Conservation (phyloP, 768 basidiomycete species). For the Lactarius hengduanensis region DNA sequence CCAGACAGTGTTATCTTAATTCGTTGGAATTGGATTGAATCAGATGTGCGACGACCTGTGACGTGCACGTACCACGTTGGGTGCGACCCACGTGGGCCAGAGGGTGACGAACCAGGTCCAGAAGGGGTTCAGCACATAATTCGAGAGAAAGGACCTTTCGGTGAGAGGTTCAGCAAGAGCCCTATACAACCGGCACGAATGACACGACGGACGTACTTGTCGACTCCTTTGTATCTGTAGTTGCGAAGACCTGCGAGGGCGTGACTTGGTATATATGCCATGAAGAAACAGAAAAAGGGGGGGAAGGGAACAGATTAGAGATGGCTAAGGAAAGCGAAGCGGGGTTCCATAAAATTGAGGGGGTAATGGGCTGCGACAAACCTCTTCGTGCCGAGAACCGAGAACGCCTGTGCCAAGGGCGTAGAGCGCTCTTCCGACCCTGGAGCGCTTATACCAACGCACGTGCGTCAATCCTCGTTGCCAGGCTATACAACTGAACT, state of each 20-base stretch:
- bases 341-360: not conserved
- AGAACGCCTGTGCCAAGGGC: not conserved
- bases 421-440: not conserved
- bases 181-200: not conserved
- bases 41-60: not conserved
- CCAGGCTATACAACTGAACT: not conserved
- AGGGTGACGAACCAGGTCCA: constrained; percentile 92
- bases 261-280: constrained; percentile 63
- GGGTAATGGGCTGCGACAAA: not conserved
- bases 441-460: not conserved
- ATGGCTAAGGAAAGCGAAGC: not conserved
- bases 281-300: constrained; percentile 29
- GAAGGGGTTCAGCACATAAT: constrained; percentile 76
- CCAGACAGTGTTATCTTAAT: constrained; percentile 90
- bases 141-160: constrained; percentile 68
- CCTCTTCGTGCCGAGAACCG: not conserved
- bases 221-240: constrained; percentile 78
- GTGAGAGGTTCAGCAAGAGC: not conserved
- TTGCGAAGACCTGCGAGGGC: constrained; percentile 74
- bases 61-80: constrained; percentile 64
- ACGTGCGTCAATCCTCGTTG: not conserved
- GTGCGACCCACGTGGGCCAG: constrained; percentile 82
- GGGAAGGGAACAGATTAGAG: not conserved
- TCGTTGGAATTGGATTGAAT: not conserved
- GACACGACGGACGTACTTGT: constrained; percentile 55